These are phyloP conservation scores for Suaeda aralocaspica DNA, from an alignment of 148 eudicot genomes.

Conservation along the genomic window DNA sequence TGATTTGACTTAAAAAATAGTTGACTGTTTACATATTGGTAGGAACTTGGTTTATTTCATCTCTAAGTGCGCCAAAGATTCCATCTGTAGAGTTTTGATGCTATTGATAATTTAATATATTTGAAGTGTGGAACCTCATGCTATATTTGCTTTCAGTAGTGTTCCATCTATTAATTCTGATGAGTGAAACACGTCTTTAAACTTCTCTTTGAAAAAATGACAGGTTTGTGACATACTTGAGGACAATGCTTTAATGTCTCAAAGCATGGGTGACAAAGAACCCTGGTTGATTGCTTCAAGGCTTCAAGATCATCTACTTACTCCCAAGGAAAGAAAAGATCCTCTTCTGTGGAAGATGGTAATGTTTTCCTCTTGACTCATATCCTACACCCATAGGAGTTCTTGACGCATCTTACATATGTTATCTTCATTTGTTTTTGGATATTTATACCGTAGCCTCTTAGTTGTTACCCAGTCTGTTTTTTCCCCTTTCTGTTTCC, in stretches of 20 bases:
- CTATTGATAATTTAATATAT: neutral
- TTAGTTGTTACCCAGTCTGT: neutral
- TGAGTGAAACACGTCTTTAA: neutral
- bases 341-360: constrained; percentile 82
- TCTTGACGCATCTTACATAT: neutral
- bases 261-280: constrained; percentile 50
- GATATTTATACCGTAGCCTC: neutral
- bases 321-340: constrained; percentile 81
- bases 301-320: constrained; percentile 91
- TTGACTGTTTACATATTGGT: neutral
- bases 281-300: constrained; percentile 95
- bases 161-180: neutral
- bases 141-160: neutral
- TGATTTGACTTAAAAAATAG: neutral
- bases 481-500: neutral
- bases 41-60: neutral
- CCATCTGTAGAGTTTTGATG: neutral
- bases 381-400: neutral
- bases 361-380: constrained; percentile 3
- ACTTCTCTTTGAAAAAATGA: constrained; percentile 4
- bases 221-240: constrained; percentile 92
- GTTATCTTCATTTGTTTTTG: neutral
- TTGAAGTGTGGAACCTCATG: neutral
- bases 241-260: constrained; percentile 65
- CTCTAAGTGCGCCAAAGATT: neutral